Evolutionary conservation across 2,329 filamentous ascomycete species (phyloP), one percentile per base, ranked within the genome.

Genomic region (Sphaerulina populicola): DNA sequence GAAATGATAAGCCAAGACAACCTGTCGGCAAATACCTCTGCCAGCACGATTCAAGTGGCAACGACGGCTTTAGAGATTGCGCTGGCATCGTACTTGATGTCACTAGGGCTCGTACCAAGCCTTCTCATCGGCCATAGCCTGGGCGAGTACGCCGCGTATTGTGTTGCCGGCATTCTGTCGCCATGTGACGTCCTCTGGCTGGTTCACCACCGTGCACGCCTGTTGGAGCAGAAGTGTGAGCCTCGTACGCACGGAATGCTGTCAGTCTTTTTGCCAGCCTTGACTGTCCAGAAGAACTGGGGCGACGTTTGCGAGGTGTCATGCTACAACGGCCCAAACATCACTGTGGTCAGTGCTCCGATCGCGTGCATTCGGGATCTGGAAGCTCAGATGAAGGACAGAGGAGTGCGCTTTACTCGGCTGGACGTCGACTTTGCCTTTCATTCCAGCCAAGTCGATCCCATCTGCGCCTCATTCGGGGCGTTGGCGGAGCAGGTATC

Each of bases 371-470:
- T 41, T 2, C 2, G 2, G 6, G 10, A 6, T 9, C 15, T 41
- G 18, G 15, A 27, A 3, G 2, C 2, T 8, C 3, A 10, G 39
- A 8, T 41, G 1, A 9, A 12, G 14, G 3, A 41, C 1, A 41
- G 12, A 14, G 51, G 33, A 33, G 23, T 49, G 38, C 30, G 45
- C 46, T 38, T 42, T 11, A 58, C 50, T 15, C 38, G 48, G 18
- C 57, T 66, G 3, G 47, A 59, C 29, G 54, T 64, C 1, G 52
- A 62, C 1, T 66, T 52, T 46, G 65, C 63, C 10, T 68, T 66
- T 51, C 65, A 68, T 50, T 62, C 65, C 12, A 45, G 52, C 6
- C 65, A 68, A 46, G 56, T 61, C n/a, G 60, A 66, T 29, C 57
- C 62, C 1, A 62, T 67, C 30, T 47, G 64, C 3, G 52, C 56